Base-by-base conservation (phyloP, 495 filamentous ascomycete genomes). In the Penicillium herquei region DNA sequence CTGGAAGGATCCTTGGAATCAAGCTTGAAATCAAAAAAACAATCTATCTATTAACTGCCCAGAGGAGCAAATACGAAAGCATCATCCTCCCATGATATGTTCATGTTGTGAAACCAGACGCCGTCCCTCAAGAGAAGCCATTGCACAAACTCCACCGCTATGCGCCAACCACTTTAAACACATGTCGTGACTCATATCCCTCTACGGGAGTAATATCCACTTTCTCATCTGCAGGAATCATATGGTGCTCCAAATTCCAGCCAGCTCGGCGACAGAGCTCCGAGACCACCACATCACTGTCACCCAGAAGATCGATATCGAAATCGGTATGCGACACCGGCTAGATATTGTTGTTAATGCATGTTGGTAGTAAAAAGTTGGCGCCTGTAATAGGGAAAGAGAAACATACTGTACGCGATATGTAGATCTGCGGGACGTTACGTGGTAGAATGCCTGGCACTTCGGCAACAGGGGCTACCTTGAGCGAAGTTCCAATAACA, bases 401-500 rank as follows among this genome's bases (percentile, higher is more conserved):
- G 51, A 17, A 17, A 74, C 81, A 61, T 76, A 87, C 85, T 44
- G 88, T 91, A 50, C 91, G 84, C 14, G 87, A 91, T 58, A 99
- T 94, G 70, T 93, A 98, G 55, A 99, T 90, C 69, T 97, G 94
- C 4, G 94, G 94, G 18, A 97, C 85, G 21, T 88, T 66, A 13
- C 83, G 71, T 0, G 91, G 90, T 10, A 98, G 62, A 35, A 89
- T 87, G 2, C 88, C 84, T 1, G 92, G 89, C 18, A 97, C 90
- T 72, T 98, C 93, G 33, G 86, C 89, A 7, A 98, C 94, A 26
- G 94, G 94, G 3, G 92, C 92, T 4, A 98, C 94, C 67, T 97
- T 96, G 60, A 98, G 80, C n/a, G 86, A 91, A 1, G 94, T 98
- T 44, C 94, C 94, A 59, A 98, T 97, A 57, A 96, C 94, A 52